Evolutionary conservation across 1,139 yeast species (phyloP), one percentile per base, ranked within the genome.

Genomic region (Hanseniaspora gamundiae): DNA sequence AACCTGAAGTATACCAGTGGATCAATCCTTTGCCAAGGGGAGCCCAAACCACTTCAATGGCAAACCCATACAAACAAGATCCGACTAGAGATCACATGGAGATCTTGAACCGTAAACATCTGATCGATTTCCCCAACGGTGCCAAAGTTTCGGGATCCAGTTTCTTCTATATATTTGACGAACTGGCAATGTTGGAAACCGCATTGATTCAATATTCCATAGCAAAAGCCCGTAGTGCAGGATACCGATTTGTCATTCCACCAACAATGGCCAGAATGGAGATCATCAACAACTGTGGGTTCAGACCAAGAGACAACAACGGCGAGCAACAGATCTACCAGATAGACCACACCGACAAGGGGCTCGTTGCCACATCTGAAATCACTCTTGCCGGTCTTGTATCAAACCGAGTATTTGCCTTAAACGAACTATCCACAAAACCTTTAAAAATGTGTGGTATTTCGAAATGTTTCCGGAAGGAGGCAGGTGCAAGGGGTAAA

Each of bases 401-500:
- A 10, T 58, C 66, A 21, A 68, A 76, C 49, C 61, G 59, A 40
- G 58, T 62, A 0, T 59, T 75, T 38, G 51, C 27, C 20, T 11
- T 10, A n/a, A 55, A 65, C 13, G 53, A 56, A 4, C 40, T 13
- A 38, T 40, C 1, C 48, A 68, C 60, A 50, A 58, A 52, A 31
- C 87, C 94, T 0, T 52, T 66, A 14, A 76, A 74, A 53, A 71
- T 75, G 41, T 94, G 80, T 10, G 99, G 97, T 0, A 71, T 86
- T 1, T 82, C 94, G 41, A 70, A 97, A 52, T 78, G 95, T 49
- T 93, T 79, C 58, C 71, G 99, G 50, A 95, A 97, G 0, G 99
- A 93, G 60, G 98, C 98, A 0, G 98, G 98, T 1, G 93, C 98
- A 2, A 73, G 95, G 47, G 99, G 99, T 1, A 76, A 75, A 51